These are phyloP conservation scores for Amanita exitialis DNA, from an alignment of 768 basidiomycete genomes.

Conservation along the genomic window DNA sequence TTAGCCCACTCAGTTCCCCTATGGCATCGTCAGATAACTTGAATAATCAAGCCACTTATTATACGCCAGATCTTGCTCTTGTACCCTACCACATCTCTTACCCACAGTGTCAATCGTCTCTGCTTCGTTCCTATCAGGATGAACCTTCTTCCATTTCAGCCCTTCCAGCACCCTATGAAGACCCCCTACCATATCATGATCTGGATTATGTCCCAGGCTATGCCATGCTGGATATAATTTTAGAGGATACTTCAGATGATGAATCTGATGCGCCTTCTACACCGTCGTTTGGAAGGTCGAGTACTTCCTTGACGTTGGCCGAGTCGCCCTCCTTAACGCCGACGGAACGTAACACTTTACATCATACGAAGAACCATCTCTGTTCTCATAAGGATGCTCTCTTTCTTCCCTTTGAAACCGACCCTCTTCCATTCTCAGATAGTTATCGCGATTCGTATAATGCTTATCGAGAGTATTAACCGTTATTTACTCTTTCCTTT, in stretches of 20 bases:
- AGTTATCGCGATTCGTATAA: conserved; percentile 39
- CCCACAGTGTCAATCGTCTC: conserved; percentile 48
- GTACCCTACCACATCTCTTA: conserved; percentile 52
- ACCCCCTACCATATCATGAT: conserved; percentile 56
- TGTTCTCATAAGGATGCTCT: conserved; percentile 52
- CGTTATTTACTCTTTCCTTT: conserved; percentile 17
- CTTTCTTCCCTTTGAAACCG: conserved; percentile 58
- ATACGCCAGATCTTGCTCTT: conserved; percentile 32
- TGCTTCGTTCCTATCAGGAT: conserved; percentile 38
- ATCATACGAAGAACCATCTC: conserved; percentile 42
- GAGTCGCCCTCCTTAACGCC: conserved; percentile 43
- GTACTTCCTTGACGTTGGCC: conserved; percentile 40
- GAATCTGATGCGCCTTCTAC: conserved; percentile 66
- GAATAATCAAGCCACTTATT: conserved; percentile 35
- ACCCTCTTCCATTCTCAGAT: conserved; percentile 61
- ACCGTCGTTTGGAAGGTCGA: conserved; percentile 49
- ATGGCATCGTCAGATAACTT: conserved; percentile 76
- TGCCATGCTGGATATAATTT: conserved; percentile 59
- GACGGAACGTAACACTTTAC: conserved; percentile 37
- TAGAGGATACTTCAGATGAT: conserved; percentile 81
- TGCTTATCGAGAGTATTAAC: conserved; percentile 60
- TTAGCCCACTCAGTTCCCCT: conserved; percentile 59
- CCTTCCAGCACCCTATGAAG: conserved; percentile 33
- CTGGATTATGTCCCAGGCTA: conserved; percentile 58
- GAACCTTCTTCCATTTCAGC: conserved; percentile 38